Evolutionary conservation across 176 grass and related monocot genomes (phyloP), one percentile per base, ranked within the genome.

Genomic region (Aegilops tauschii): DNA sequence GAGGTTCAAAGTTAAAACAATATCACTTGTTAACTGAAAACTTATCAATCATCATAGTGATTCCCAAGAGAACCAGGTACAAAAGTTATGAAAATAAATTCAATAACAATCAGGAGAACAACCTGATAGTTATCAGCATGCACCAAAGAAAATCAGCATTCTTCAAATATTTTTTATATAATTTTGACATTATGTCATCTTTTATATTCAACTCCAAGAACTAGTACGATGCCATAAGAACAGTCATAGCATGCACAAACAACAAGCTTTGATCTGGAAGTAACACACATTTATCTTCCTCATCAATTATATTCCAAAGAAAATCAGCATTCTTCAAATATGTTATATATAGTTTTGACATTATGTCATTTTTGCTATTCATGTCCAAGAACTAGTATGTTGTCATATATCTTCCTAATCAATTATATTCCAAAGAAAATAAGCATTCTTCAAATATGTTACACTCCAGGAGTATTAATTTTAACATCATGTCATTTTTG

Each of bases 1-100:
- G 17, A 90, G n/a, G 86, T 17, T 65, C 31, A 42, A 21, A 77
- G 67, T 62, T n/a, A 87, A 71, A 56, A 69, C 18, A 36, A 18
- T 44, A 62, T 47, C 44, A 84, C 13, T 82, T 62, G 5, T 14
- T 29, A 40, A 86, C 18, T 66, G 27, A 59, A 74, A 77, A 8
- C 10, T 3, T 39, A 63, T 21, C 39, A 23, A 34, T 16, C 45
- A 35, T 69, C 50, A 37, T 16, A 86, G 27, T 66, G 1, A 37
- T 37, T 54, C 2, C 4, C 50, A 69, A 85, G 50, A 63, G 56
- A n/a, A 29, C 39, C 1, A 83, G 34, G 13, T 69, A 42, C 5
- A 42, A 4, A 68, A 69, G 21, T 25, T 70, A 8, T 50, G 25
- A 9, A 58, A 66, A 65, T 23, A 52, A 64, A 73, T 52, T 76